Percentiles rank a stretch among this genome's conserved stretches.
phyloP scores from a whole-genome alignment of 192 early-diverging fungal species.

The Coemansia sp. region DNA sequence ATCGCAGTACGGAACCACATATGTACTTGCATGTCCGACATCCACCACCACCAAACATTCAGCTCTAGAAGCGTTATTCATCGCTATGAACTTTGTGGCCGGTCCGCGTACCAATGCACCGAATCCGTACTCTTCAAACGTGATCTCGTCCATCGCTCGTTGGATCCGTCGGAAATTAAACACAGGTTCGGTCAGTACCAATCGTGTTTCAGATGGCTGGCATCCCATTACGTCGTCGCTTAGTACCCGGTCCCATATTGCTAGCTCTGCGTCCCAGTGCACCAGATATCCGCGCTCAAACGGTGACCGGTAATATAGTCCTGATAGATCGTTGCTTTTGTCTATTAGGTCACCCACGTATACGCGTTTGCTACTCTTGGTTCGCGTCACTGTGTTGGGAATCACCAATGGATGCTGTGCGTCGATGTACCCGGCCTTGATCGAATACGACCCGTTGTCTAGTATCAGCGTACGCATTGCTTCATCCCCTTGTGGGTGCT shows the following conservation, averaged over 20 bases:
- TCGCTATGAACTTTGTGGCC: constrained; percentile 15
- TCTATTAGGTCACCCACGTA: constrained; percentile 72
- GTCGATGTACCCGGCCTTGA: constrained; percentile 62
- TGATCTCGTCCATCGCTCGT: constrained; percentile 72
- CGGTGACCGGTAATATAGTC: constrained; percentile 69
- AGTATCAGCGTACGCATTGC: constrained; percentile 56
- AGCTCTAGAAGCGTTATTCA: background rate
- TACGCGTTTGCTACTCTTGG: constrained; percentile 61
- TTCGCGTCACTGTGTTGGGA: constrained; percentile 35
- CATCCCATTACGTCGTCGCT: constrained; percentile 65
- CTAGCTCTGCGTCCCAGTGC: constrained; percentile 76
- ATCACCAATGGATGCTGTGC: constrained; percentile 12
- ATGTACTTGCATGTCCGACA: constrained; percentile 78
- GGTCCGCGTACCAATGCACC: constrained; percentile 31
- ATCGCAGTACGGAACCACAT: constrained; percentile 68
- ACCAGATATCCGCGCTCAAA: constrained; percentile 82
- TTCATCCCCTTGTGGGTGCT: background rate
- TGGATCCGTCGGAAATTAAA: constrained; percentile 77
- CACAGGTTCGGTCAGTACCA: constrained; percentile 75
- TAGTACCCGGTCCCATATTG: constrained; percentile 77
- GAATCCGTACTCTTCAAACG: constrained; percentile 87
- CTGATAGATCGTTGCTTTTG: constrained; percentile 65
- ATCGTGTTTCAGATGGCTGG: constrained; percentile 59
- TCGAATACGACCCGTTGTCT: constrained; percentile 70
- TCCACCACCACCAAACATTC: constrained; percentile 77